These are phyloP conservation scores for Ricinus communis DNA, from an alignment of 345 rosid genomes.

Conservation along the genomic window DNA sequence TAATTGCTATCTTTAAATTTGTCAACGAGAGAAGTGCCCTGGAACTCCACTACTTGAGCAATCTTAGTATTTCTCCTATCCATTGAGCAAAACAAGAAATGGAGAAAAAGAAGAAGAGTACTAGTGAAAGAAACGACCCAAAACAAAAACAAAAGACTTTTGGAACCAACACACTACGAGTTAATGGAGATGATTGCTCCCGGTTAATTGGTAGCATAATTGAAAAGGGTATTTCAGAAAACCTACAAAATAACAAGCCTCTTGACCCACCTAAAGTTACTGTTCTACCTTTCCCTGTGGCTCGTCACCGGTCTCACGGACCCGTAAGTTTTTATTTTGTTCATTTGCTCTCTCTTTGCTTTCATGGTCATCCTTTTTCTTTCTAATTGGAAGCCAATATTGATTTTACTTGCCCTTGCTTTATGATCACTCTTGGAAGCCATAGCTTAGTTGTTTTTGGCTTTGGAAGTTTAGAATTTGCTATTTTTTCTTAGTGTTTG, in stretches of 20 bases:
- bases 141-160: constrained; percentile 10
- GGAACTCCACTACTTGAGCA: no score
- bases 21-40: no score
- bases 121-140: neutral
- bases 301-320: constrained; percentile 91
- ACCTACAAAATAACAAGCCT: constrained; percentile 25
- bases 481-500: neutral
- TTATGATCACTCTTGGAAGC: no score
- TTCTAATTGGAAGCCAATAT: neutral
- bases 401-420: neutral
- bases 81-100: neutral
- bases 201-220: constrained; percentile 61
- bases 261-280: constrained; percentile 53
- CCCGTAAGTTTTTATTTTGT: constrained; percentile 47
- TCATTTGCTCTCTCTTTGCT: neutral
- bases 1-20: no score
- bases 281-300: constrained; percentile 76
- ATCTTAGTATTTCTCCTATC: neutral
- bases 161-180: constrained; percentile 27
- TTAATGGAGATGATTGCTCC: constrained; percentile 34
- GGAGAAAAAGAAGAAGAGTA: constrained; percentile 7
- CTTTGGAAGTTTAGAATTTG: neutral
- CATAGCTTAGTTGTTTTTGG: no score
- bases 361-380: no score
- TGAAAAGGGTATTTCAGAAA: constrained; percentile 59